phyloP scores from a whole-genome alignment of 2,329 filamentous ascomycete species.

The Phaeosphaeria sp. region DNA sequence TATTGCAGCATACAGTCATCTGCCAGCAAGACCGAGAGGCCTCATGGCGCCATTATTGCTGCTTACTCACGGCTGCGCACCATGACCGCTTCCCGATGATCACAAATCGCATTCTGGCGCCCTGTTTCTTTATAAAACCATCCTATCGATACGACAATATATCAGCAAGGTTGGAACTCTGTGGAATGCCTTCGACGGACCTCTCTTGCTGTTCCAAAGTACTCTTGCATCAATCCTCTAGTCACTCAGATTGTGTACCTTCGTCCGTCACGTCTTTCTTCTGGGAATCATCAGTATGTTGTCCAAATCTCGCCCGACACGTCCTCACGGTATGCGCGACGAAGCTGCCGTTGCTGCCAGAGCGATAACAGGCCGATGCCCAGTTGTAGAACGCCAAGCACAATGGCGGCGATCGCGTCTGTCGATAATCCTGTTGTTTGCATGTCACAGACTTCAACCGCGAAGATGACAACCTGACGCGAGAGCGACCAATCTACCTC shows the following conservation, averaged over 20 bases:
- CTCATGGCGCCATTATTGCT: not conserved
- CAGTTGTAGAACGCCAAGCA: conserved; percentile 23
- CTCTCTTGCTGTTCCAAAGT: not conserved
- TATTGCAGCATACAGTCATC: not conserved
- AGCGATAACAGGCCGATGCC: conserved; percentile 14
- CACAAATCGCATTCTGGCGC: not conserved
- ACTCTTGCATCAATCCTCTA: not conserved
- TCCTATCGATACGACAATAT: not conserved
- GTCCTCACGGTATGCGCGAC: conserved; percentile 15
- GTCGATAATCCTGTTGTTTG: not conserved
- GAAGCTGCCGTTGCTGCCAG: conserved; percentile 22
- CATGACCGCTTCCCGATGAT: not conserved
- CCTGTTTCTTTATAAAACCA: not conserved
- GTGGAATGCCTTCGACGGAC: not conserved
- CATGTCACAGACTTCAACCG: not conserved
- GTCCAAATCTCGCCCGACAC: not conserved
- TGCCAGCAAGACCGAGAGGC: not conserved
- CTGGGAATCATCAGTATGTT: not conserved
- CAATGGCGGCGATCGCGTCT: conserved; percentile 17
- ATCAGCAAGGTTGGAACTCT: not conserved
- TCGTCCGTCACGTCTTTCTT: not conserved
- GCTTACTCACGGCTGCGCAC: not conserved
- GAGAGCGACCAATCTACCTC: too few relatives aligned
- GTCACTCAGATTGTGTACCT: conserved; percentile 1
- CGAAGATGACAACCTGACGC: too few relatives aligned